These are phyloP conservation scores for Solanum appendiculatum DNA, from an alignment of 257 asterid species.

Conservation along the genomic window DNA sequence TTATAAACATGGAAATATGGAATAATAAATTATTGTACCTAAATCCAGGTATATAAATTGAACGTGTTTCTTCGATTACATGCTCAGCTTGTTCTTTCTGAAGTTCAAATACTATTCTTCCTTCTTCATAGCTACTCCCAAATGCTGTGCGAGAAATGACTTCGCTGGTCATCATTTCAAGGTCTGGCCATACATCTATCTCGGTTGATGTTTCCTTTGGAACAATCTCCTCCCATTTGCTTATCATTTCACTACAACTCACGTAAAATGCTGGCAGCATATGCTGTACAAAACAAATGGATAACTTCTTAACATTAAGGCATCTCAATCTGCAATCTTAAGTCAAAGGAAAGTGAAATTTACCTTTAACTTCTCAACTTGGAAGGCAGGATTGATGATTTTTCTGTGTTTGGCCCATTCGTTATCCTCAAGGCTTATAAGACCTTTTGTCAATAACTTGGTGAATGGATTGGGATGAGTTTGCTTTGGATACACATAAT, in stretches of 20 bases:
- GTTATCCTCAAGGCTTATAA: conserved; percentile 21
- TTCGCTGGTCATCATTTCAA: conserved; percentile 19
- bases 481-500: conserved; percentile 15
- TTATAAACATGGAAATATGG: not conserved
- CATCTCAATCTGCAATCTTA: not conserved
- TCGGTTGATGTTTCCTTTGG: conserved; percentile 7
- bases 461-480: conserved; percentile 25
- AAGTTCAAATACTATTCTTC: conserved; percentile 31
- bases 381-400: conserved; percentile 12
- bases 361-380: not conserved
- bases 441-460: conserved; percentile 25
- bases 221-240: conserved; percentile 25
- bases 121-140: conserved; percentile 44
- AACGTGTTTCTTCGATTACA: not conserved
- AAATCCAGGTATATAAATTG: conserved; percentile 30
- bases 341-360: not conserved
- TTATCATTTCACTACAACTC: conserved; percentile 25
- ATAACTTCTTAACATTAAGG: not conserved
- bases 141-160: conserved; percentile 41
- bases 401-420: conserved; percentile 59
- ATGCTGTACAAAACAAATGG: conserved; percentile 6
- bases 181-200: conserved; percentile 35
- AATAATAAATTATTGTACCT: conserved; percentile 17
- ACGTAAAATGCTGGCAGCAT: conserved; percentile 30
- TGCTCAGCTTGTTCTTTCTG: conserved; percentile 30